Conservation (phyloP, 2,329 filamentous ascomycete genomes). For the Truncatella angustata region DNA sequence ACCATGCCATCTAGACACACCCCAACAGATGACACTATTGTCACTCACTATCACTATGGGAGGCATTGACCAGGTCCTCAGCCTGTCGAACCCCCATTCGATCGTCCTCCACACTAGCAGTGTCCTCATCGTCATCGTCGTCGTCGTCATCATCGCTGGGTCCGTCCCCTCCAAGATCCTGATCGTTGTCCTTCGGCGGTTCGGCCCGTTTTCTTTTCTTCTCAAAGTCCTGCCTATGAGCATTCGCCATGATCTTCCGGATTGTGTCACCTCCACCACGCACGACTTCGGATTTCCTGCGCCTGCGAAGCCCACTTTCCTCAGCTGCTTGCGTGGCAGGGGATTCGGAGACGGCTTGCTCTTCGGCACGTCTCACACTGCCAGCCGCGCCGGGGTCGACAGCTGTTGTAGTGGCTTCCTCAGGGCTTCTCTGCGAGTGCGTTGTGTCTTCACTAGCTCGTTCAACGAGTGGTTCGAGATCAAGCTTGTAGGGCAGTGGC, state of each 20-base stretch:
- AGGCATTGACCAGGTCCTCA: slow-evolving; percentile 17
- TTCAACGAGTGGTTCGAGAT: slow-evolving; percentile 41
- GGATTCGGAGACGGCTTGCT: slow-evolving; percentile 5
- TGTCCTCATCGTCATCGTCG: slow-evolving; percentile 30
- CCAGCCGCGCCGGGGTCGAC: not conserved
- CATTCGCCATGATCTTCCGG: slow-evolving; percentile 70
- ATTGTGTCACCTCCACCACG: slow-evolving; percentile 36
- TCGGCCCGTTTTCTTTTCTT: slow-evolving; percentile 60
- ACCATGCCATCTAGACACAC: not conserved
- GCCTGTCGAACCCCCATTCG: slow-evolving; percentile 20
- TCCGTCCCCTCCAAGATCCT: slow-evolving; percentile 34
- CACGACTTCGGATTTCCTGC: slow-evolving; percentile 17
- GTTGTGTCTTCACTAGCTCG: slow-evolving; percentile 34
- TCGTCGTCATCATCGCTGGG: slow-evolving; percentile 28
- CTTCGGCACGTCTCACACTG: not conserved
- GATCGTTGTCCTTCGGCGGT: slow-evolving; percentile 28
- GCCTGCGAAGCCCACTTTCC: slow-evolving; percentile 19
- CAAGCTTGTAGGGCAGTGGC: slow-evolving; percentile 74
- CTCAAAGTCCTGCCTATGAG: slow-evolving; percentile 90
- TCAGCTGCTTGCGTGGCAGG: slow-evolving; percentile 11
- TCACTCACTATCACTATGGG: not conserved
- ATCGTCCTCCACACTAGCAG: slow-evolving; percentile 23
- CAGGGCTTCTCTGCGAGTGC: slow-evolving; percentile 11
- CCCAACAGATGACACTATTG: not conserved
- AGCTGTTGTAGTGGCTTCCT: not conserved